Evolutionary conservation across 495 filamentous ascomycete genomes (phyloP).

Genomic region (Daldinia caldariorum): DNA sequence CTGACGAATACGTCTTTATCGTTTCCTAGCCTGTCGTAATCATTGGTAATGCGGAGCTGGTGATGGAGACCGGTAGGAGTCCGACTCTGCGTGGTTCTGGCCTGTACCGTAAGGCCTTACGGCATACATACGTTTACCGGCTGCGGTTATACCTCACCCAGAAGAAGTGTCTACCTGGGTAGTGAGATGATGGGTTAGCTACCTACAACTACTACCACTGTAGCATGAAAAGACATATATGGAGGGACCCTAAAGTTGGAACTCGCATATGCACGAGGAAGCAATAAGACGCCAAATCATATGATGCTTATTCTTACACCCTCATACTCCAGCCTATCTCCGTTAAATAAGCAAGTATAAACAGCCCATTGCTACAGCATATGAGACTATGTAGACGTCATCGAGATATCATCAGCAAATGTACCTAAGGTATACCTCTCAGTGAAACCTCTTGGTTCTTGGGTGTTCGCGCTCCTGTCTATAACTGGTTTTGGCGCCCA

Average conservation of each 20-base stretch:
- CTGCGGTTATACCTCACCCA: background rate
- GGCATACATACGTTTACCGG: slow-evolving; percentile 4
- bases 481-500: background rate
- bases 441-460: background rate
- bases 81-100: background rate
- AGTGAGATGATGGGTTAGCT: background rate
- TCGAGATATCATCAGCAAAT: background rate
- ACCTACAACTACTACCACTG: background rate
- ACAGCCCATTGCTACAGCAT: slow-evolving; percentile 4
- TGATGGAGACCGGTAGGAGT: background rate
- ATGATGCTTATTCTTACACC: slow-evolving; percentile 5
- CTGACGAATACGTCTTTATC: slow-evolving; percentile 12
- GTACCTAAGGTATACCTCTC: background rate
- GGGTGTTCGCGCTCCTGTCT: background rate
- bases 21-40: slow-evolving; percentile 7
- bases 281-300: slow-evolving; percentile 1
- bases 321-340: background rate
- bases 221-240: slow-evolving; percentile 6
- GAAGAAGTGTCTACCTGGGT: too few species aligned
- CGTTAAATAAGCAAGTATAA: background rate
- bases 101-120: background rate
- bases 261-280: slow-evolving; percentile 5
- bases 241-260: background rate
- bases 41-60: slow-evolving; percentile 12
- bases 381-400: background rate